Percentiles rank a stretch among this genome's conserved stretches.
phyloP scores from a whole-genome alignment of 805 yeast species.

The Ogataea nonfermentans region DNA sequence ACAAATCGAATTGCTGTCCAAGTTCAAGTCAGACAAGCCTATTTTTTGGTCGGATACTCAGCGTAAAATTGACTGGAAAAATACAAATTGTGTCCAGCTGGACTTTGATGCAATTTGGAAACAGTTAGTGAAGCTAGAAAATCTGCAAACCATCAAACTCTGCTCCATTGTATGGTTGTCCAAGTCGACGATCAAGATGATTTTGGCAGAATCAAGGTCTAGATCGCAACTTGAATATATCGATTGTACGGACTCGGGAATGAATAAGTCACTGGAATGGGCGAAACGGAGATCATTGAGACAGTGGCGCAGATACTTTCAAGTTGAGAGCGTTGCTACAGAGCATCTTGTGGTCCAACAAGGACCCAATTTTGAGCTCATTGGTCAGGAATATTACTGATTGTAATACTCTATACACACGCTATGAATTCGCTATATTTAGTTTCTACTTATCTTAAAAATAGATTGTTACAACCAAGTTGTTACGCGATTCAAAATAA shows the following conservation, averaged over 20 bases:
- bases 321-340: slow-evolving; percentile 4
- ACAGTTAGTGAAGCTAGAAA: slow-evolving; percentile 15
- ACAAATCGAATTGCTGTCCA: slow-evolving; percentile 16
- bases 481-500: too few species aligned
- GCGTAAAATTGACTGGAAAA: slow-evolving; percentile 32
- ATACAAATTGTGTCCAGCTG: slow-evolving; percentile 37
- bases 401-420: neutral
- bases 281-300: slow-evolving; percentile 27
- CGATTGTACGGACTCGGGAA: slow-evolving; percentile 48
- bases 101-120: slow-evolving; percentile 46
- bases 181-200: slow-evolving; percentile 26
- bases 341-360: slow-evolving; percentile 1
- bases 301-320: slow-evolving; percentile 29
- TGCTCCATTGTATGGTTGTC: slow-evolving; percentile 35
- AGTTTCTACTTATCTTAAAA: slow-evolving; percentile 1
- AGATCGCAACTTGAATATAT: slow-evolving; percentile 24
- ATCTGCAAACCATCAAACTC: slow-evolving; percentile 28
- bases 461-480: too few species aligned
- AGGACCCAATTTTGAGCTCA: slow-evolving; percentile 10
- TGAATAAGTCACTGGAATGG: slow-evolving; percentile 49
- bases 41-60: slow-evolving; percentile 33
- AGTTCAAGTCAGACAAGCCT: slow-evolving; percentile 19
- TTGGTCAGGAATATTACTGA: slow-evolving; percentile 20
- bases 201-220: slow-evolving; percentile 20
- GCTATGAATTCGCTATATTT: slow-evolving; percentile 1